phyloP scores from a whole-genome alignment of 2,329 filamentous ascomycete genomes.

The Akanthomyces muscarius region DNA sequence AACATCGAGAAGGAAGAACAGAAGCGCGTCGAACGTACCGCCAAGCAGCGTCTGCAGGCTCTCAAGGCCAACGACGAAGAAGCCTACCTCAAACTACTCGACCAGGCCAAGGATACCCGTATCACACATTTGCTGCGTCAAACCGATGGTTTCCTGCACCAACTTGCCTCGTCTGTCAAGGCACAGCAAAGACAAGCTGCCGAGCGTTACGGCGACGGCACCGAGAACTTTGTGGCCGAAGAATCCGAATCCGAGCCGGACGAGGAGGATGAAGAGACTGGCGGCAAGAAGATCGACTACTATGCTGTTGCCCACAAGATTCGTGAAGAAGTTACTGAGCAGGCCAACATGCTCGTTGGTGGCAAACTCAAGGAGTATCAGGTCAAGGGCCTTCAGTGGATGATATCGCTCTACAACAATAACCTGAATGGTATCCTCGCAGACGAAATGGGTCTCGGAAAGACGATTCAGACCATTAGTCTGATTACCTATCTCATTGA shows the following conservation, averaged over 20 bases:
- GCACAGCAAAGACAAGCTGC: constrained; percentile 82
- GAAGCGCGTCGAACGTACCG: constrained; percentile 94
- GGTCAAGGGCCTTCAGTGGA: constrained; percentile 97
- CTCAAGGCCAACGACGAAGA: constrained; percentile 99
- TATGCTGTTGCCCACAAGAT: constrained; percentile 96
- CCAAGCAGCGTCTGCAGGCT: constrained; percentile 98
- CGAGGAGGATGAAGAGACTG: constrained; percentile 65
- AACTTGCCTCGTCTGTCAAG: constrained; percentile 91
- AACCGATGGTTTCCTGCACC: constrained; percentile 94
- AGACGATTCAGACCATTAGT: constrained; percentile 98
- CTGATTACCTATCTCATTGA: constrained; percentile 96
- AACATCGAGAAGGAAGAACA: constrained; percentile 99
- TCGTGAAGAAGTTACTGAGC: constrained; percentile 82
- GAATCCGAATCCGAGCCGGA: constrained; percentile 65
- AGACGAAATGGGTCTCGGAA: constrained; percentile 99
- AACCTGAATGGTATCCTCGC: constrained; percentile 98
- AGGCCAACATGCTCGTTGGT: constrained; percentile 83
- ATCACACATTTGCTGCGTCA: constrained; percentile 96
- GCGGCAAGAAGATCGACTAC: constrained; percentile 87
- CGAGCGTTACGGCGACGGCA: constrained; percentile 69
- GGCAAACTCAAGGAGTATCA: constrained; percentile 96
- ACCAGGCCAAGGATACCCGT: constrained; percentile 98
- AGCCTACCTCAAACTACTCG: constrained; percentile 94
- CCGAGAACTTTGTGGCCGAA: constrained; percentile 43
- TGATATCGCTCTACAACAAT: constrained; percentile 99